Percentiles rank a stretch among this genome's conserved stretches.
phyloP scores from a whole-genome alignment of 176 grass and related monocot genomes.

The Chloris gayana region DNA sequence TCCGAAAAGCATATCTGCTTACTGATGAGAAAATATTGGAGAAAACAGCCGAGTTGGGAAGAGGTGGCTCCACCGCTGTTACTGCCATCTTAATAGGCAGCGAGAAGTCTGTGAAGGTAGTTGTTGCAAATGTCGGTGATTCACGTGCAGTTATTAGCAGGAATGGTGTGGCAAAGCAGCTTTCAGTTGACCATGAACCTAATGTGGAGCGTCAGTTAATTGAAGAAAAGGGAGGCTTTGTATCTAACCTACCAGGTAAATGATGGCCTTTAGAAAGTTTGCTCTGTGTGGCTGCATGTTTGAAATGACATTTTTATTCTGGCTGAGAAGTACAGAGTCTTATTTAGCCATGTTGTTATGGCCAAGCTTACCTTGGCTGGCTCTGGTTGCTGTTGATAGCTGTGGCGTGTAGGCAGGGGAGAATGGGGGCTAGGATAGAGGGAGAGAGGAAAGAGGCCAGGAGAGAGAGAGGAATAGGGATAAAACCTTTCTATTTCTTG shows the following conservation, averaged over 20 bases:
- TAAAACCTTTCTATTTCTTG: too few relatives aligned
- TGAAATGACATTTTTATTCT: conserved; percentile 17
- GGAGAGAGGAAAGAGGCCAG: too few relatives aligned
- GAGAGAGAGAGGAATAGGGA: too few relatives aligned
- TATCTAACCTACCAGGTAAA: conserved; percentile 91
- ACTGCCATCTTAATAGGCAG: conserved; percentile 84
- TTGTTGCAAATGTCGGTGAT: conserved; percentile 95
- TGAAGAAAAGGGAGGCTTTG: conserved; percentile 88
- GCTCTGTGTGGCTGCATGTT: background rate
- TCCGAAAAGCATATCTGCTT: conserved; percentile 80
- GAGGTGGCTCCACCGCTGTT: conserved; percentile 94
- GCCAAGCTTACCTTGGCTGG: too few relatives aligned
- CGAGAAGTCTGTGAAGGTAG: conserved; percentile 59
- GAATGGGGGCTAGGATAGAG: too few relatives aligned
- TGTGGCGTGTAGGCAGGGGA: too few relatives aligned
- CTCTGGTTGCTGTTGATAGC: too few relatives aligned
- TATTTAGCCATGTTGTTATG: background rate
- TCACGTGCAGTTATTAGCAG: conserved; percentile 85
- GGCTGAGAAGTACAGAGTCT: background rate
- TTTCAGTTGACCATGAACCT: conserved; percentile 92
- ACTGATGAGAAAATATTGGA: conserved; percentile 92
- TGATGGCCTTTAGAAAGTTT: conserved; percentile 6
- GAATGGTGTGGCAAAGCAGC: conserved; percentile 74
- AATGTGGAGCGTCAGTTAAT: conserved; percentile 62
- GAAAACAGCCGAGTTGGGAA: conserved; percentile 71